phyloP scores from a whole-genome alignment of 208 protist species.

The Leishmania braziliensis region DNA sequence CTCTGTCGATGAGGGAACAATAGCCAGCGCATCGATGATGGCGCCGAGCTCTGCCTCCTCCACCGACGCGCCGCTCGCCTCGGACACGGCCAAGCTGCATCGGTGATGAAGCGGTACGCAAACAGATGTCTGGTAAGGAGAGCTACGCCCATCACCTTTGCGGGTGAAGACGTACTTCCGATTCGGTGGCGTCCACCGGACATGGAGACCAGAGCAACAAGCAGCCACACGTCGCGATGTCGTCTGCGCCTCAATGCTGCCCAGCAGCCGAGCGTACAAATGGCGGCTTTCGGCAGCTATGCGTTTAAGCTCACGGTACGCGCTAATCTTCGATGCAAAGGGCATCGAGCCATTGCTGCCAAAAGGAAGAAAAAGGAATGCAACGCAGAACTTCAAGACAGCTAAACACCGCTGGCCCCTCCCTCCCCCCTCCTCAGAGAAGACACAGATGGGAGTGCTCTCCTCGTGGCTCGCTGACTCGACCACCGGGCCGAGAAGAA shows the following conservation, averaged over 20 bases:
- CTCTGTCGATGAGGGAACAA: conserved; percentile 8
- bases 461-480: not conserved
- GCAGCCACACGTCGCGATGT: conserved; percentile 7
- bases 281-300: conserved; percentile 48
- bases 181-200: too few relatives aligned
- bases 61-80: not conserved
- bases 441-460: not conserved
- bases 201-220: not conserved
- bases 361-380: not conserved
- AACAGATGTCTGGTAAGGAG: conserved; percentile 38
- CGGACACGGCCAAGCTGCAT: conserved; percentile 25
- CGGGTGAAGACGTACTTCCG: not conserved
- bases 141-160: too few relatives aligned
- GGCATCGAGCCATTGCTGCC: conserved; percentile 19
- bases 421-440: not conserved
- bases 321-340: conserved; percentile 31
- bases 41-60: conserved; percentile 17
- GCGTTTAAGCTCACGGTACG: conserved; percentile 41
- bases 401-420: not conserved
- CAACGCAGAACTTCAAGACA: not conserved
- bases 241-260: conserved; percentile 21
- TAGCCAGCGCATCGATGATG: conserved; percentile 8
- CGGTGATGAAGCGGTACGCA: conserved; percentile 29
- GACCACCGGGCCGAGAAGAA: not conserved
- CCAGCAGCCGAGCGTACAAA: conserved; percentile 34